Percentiles rank a stretch among this genome's conserved stretches.
Conservation (phyloP, 345 rosid genomes). For the Microcos paniculata region DNA sequence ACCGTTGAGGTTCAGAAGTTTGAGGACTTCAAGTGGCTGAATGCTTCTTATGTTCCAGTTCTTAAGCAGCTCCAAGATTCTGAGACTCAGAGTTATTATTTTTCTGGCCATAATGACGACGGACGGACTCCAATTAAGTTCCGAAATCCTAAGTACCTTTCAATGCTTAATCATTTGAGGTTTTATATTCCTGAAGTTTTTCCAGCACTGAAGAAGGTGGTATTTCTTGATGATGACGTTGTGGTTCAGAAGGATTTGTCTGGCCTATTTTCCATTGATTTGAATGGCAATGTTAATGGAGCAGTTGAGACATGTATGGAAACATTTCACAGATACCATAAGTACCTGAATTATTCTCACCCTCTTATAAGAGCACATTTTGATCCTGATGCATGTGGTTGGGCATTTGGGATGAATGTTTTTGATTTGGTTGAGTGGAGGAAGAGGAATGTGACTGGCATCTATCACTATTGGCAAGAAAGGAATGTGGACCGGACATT, state of each 20-base stretch:
- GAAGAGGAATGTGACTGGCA: conserved; percentile 79
- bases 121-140: conserved; percentile 83
- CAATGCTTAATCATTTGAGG: conserved; percentile 90
- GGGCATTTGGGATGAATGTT: conserved; percentile 97
- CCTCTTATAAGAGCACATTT: conserved; percentile 86
- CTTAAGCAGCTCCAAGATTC: conserved; percentile 95
- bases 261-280: conserved; percentile 57
- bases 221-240: conserved; percentile 89
- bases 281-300: conserved; percentile 83
- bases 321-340: conserved; percentile 85
- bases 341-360: conserved; percentile 82
- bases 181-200: conserved; percentile 91
- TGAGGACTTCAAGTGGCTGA: conserved; percentile 88
- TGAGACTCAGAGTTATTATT: conserved; percentile 84
- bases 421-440: conserved; percentile 91
- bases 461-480: conserved; percentile 96
- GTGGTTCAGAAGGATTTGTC: conserved; percentile 79
- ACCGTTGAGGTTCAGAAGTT: conserved; percentile 85
- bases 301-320: conserved; percentile 99
- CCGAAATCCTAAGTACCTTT: conserved; percentile 87
- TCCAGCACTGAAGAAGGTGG: conserved; percentile 75
- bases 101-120: conserved; percentile 70
- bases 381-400: conserved; percentile 96
- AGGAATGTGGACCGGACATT: conserved; percentile 78
- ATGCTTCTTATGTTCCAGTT: conserved; percentile 92